A percentile compares a stretch with the other conserved stretches of the same genome.
Evolutionary conservation across 371 early-diverging fungal genomes (phyloP).

Genomic region (Ordospora pajunii): DNA sequence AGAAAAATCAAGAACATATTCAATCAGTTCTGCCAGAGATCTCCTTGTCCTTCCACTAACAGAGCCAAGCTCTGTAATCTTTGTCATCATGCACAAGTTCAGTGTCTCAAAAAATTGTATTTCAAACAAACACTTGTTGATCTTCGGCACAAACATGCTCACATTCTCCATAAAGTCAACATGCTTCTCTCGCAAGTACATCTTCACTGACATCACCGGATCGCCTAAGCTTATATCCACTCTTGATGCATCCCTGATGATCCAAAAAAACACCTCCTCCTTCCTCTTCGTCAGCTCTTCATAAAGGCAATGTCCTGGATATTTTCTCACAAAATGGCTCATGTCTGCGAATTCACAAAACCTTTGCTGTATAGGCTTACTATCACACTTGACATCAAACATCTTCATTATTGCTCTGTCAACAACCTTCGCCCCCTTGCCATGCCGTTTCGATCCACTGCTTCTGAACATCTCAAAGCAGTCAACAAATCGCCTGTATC

Average conservation of each 20-base stretch:
- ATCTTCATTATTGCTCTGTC: slow-evolving; percentile 11
- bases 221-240: slow-evolving; percentile 9
- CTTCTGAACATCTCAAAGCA: slow-evolving; percentile 12
- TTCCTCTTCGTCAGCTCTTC: background rate
- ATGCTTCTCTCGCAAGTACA: slow-evolving; percentile 25
- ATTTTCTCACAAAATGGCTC: background rate
- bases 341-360: slow-evolving; percentile 15
- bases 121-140: slow-evolving; percentile 10
- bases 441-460: slow-evolving; percentile 1
- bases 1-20: slow-evolving; percentile 22
- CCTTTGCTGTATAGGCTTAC: background rate
- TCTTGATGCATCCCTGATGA: background rate
- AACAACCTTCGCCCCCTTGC: slow-evolving; percentile 1
- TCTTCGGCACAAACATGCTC: slow-evolving; percentile 8
- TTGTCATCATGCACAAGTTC: background rate
- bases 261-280: background rate
- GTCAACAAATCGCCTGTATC: background rate
- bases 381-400: background rate
- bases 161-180: slow-evolving; percentile 18
- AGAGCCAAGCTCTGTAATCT: background rate
- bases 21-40: background rate
- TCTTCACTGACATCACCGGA: slow-evolving; percentile 7
- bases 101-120: slow-evolving; percentile 24
- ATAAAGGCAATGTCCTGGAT: background rate
- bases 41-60: background rate